Evolutionary conservation across 495 filamentous ascomycete genomes (phyloP).

Genomic region (Daldinia bambusicola): DNA sequence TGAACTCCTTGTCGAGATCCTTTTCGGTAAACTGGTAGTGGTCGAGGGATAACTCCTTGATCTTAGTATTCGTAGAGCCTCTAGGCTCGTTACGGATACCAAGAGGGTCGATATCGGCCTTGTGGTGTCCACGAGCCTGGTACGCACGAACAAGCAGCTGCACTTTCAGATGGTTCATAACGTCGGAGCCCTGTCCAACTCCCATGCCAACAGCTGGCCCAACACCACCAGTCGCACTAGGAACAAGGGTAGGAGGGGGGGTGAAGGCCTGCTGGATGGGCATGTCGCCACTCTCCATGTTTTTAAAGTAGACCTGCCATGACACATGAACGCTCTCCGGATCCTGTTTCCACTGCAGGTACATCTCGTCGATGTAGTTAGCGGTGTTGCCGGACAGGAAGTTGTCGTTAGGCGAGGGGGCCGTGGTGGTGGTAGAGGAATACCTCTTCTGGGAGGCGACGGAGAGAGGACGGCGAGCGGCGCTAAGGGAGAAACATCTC

Average conservation of each 20-base stretch:
- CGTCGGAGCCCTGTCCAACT: conserved; percentile 77
- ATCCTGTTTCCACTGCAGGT: conserved; percentile 94
- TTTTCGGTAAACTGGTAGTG: conserved; percentile 95
- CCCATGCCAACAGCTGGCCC: conserved; percentile 75
- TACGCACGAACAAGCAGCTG: conserved; percentile 96
- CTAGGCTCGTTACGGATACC: conserved; percentile 89
- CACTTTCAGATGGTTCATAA: conserved; percentile 97
- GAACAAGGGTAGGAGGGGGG: conserved; percentile 90
- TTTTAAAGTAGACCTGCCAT: conserved; percentile 99
- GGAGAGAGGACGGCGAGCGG: conserved; percentile 62
- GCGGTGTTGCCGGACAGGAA: conserved; percentile 95
- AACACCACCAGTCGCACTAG: conserved; percentile 79
- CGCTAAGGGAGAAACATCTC: conserved; percentile 50
- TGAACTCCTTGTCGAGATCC: conserved; percentile 92
- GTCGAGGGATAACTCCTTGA: conserved; percentile 90
- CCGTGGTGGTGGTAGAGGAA: conserved; percentile 56
- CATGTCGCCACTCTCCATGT: conserved; percentile 98
- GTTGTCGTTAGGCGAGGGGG: conserved; percentile 80
- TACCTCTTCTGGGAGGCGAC: conserved; percentile 59
- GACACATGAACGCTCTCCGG: conserved; percentile 94
- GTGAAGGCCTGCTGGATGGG: conserved; percentile 96
- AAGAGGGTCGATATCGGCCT: conserved; percentile 95
- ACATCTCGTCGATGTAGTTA: conserved; percentile 99
- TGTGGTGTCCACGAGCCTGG: conserved; percentile 97
- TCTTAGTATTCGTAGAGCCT: conserved; percentile 86